Conservation (phyloP, 495 filamentous ascomycete species). For the Sordaria brevicollis region DNA sequence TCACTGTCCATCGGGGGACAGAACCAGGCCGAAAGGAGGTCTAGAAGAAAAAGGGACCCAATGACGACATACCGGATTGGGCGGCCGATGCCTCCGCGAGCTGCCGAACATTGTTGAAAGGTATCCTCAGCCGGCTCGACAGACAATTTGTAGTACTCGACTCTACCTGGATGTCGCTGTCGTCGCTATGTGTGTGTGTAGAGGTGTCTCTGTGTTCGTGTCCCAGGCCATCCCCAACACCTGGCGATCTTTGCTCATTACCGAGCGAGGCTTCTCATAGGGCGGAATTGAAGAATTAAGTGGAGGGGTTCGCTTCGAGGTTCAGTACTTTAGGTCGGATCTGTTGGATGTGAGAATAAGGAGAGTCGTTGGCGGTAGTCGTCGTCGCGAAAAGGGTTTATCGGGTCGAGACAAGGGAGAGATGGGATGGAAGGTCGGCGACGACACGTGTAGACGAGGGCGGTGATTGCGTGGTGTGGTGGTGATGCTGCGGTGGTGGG, state of each 20-base stretch:
- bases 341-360: neutral
- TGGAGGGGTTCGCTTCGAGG: too few species aligned
- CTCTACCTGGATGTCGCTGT: neutral
- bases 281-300: neutral
- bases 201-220: neutral
- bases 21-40: neutral
- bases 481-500: neutral
- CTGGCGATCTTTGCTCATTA: neutral
- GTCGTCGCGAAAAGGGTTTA: neutral
- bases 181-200: neutral
- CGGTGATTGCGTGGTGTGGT: neutral
- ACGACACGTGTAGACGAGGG: neutral
- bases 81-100: conserved; percentile 34
- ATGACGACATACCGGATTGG: conserved; percentile 37
- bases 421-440: neutral
- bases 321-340: neutral
- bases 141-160: neutral
- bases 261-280: neutral
- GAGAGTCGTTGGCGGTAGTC: neutral
- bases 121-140: conserved; percentile 3
- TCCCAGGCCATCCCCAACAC: neutral
- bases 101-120: conserved; percentile 30
- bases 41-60: neutral
- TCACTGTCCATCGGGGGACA: neutral
- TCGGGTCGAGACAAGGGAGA: neutral